A percentile compares a stretch with the other conserved stretches of the same genome.
Conservation (phyloP, 805 yeast species). For the Lachancea sp. region DNA sequence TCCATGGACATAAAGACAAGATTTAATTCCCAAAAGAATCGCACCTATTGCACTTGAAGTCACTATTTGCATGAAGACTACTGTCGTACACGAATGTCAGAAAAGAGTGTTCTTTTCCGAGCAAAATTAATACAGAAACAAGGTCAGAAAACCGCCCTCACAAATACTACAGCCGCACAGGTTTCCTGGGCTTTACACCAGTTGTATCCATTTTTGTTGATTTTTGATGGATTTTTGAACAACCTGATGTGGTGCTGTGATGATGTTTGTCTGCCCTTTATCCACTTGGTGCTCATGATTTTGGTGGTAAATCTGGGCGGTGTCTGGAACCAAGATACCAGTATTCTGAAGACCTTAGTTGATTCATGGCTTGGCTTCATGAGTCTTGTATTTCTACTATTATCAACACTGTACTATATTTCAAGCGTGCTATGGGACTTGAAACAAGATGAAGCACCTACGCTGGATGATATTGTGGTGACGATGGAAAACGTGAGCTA, state of each 20-base stretch:
- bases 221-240: conserved; percentile 23
- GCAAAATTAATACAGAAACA: conserved; percentile 14
- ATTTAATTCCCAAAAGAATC: background rate
- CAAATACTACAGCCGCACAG: conserved; percentile 18
- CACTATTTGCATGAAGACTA: background rate
- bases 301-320: conserved; percentile 14
- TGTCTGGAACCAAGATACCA: background rate
- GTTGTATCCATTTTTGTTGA: conserved; percentile 26
- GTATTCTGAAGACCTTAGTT: conserved; percentile 3
- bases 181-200: conserved; percentile 20
- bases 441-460: conserved; percentile 26
- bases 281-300: conserved; percentile 18
- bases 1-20: background rate
- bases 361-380: conserved; percentile 21
- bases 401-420: conserved; percentile 20
- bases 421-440: conserved; percentile 18
- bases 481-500: conserved; percentile 21
- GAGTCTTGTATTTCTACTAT: conserved; percentile 12
- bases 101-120: conserved; percentile 3
- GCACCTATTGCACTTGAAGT: background rate
- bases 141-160: conserved; percentile 21
- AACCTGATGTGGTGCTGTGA: conserved; percentile 28
- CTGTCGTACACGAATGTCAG: conserved; percentile 3
- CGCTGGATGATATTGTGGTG: conserved; percentile 28
- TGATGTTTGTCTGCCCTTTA: conserved; percentile 24